Percentiles rank a stretch among this genome's conserved stretches.
Conservation (phyloP, 148 eudicot species). For the Nepenthes gracilis region DNA sequence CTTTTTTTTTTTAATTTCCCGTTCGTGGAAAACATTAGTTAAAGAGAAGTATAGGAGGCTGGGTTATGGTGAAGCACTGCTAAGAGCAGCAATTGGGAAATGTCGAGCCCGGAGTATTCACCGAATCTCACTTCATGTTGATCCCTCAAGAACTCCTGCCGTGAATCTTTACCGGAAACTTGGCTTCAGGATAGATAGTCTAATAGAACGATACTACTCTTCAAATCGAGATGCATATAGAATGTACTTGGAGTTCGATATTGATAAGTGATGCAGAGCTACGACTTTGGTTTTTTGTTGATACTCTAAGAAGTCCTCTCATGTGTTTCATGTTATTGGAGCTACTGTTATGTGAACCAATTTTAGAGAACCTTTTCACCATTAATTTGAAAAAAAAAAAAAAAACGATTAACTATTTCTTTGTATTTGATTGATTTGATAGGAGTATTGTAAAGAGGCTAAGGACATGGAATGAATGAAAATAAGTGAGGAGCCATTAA, state of each 20-base stretch:
- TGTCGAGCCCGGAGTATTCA: slow-evolving; percentile 51
- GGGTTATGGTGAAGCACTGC: slow-evolving; percentile 73
- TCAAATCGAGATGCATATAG: slow-evolving; percentile 72
- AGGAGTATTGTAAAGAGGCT: too few species aligned
- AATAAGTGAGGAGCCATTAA: too few species aligned
- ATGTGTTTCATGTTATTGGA: too few species aligned
- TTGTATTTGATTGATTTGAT: too few species aligned
- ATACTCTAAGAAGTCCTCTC: too few species aligned
- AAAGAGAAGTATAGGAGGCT: slow-evolving; percentile 61
- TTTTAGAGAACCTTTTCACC: too few species aligned
- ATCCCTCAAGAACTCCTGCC: slow-evolving; percentile 67
- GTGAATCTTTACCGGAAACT: slow-evolving; percentile 64
- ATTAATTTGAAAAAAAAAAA: too few species aligned
- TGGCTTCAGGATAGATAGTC: slow-evolving; percentile 56
- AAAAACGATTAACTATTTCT: too few species aligned
- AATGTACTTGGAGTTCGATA: slow-evolving; percentile 61
- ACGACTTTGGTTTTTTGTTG: neutral
- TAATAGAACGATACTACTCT: slow-evolving; percentile 66
- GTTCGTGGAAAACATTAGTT: slow-evolving; percentile 22
- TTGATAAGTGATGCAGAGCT: neutral
- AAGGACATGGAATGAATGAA: too few species aligned
- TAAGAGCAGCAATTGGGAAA: slow-evolving; percentile 61
- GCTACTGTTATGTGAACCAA: too few species aligned
- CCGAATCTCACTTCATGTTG: slow-evolving; percentile 79
- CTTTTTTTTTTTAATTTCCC: too few species aligned